These are phyloP conservation scores for Phanerochaete sordida DNA, from an alignment of 768 basidiomycete species.

Conservation along the genomic window DNA sequence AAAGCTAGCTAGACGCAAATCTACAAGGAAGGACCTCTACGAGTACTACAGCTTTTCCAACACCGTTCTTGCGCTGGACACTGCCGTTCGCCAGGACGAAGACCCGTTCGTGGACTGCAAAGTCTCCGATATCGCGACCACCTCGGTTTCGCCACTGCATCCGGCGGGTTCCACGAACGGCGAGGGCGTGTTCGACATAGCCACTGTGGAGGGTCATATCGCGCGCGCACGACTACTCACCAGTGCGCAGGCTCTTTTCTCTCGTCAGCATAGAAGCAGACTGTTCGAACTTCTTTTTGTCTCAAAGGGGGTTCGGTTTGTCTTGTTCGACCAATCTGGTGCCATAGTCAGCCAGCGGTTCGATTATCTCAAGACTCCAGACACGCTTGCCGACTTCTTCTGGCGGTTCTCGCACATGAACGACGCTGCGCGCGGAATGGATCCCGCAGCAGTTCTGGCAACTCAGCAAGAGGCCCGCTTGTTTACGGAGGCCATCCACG, in stretches of 20 bases:
- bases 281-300: conserved; percentile 29
- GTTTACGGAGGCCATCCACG: not conserved
- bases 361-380: conserved; percentile 2
- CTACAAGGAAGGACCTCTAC: not conserved
- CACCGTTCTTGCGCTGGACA: not conserved
- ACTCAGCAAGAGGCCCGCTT: not conserved
- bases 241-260: not conserved
- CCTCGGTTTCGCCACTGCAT: not conserved
- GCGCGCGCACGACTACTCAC: not conserved
- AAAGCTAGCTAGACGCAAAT: no score
- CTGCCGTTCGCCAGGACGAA: not conserved
- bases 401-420: not conserved
- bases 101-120: not conserved
- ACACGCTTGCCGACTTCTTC: not conserved
- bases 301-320: conserved; percentile 23
- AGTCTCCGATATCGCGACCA: not conserved
- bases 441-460: not conserved
- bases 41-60: not conserved
- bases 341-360: not conserved
- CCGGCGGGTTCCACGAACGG: not conserved
- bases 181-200: not conserved
- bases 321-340: conserved; percentile 35
- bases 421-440: not conserved
- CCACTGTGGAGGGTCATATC: no score
- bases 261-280: not conserved